phyloP scores from a whole-genome alignment of 1,284 basidiomycete species.

The Ustilago esculenta region DNA sequence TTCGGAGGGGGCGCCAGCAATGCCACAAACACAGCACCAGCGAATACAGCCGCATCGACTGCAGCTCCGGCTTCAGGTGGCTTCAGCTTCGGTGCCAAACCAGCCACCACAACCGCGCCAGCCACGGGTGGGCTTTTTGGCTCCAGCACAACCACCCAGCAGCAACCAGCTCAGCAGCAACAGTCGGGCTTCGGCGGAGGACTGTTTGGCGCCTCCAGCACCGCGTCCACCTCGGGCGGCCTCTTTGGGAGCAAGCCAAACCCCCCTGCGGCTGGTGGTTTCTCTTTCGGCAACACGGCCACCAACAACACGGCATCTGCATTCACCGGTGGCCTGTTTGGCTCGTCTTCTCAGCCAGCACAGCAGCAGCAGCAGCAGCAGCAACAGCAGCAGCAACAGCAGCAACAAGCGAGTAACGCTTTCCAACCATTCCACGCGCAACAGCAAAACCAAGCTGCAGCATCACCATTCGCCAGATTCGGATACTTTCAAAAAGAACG shows the following conservation, averaged over 20 bases:
- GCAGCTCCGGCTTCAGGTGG: slow-evolving; percentile 28
- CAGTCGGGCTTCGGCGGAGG: slow-evolving; percentile 24
- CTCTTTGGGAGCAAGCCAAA: slow-evolving; percentile 37
- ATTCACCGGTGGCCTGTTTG: slow-evolving; percentile 10
- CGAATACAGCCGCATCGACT: slow-evolving; percentile 6
- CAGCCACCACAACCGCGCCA: slow-evolving; percentile 20
- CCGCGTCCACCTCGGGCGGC: slow-evolving; percentile 15
- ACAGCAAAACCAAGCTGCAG: slow-evolving; percentile 16
- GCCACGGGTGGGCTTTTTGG: slow-evolving; percentile 44
- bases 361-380: slow-evolving; percentile 18
- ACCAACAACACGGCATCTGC: slow-evolving; percentile 27
- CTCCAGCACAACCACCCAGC: slow-evolving; percentile 13
- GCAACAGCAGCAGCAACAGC: slow-evolving; percentile 24
- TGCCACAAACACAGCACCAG: slow-evolving; percentile 11
- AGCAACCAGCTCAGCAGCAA: slow-evolving; percentile 8
- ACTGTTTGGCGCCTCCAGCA: slow-evolving; percentile 30
- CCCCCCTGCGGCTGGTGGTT: slow-evolving; percentile 23
- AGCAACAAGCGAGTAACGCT: slow-evolving; percentile 11
- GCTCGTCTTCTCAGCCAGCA: neutral
- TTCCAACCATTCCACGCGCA: slow-evolving; percentile 19
- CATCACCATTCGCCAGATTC: slow-evolving; percentile 53
- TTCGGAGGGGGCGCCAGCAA: slow-evolving; percentile 25
- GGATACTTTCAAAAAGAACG: slow-evolving; percentile 62
- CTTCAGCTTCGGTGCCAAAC: slow-evolving; percentile 50
- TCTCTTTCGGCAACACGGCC: slow-evolving; percentile 36